Evolutionary conservation across 2,329 filamentous ascomycete genomes (phyloP).

Genomic region (Alternaria infectoria): DNA sequence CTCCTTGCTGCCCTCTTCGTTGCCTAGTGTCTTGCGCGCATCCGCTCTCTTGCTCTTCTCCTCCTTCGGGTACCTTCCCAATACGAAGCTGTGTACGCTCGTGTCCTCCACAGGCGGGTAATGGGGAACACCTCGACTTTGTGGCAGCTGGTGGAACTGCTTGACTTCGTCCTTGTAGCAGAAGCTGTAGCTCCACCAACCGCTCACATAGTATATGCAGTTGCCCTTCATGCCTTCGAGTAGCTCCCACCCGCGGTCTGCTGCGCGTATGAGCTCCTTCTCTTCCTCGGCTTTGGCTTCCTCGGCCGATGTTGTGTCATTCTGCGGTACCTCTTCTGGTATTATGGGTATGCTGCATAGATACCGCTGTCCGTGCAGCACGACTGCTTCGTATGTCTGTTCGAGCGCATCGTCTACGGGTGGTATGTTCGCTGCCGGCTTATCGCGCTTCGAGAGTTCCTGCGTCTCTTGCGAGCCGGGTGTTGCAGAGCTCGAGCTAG

Average conservation of each 20-base stretch:
- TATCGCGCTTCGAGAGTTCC: conserved; percentile 43
- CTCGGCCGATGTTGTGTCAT: conserved; percentile 71
- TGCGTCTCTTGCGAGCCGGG: conserved; percentile 44
- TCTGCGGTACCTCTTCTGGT: conserved; percentile 57
- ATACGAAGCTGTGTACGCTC: conserved; percentile 74
- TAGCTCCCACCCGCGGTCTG: conserved; percentile 78
- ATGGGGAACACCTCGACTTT: conserved; percentile 68
- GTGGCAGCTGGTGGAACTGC: conserved; percentile 85
- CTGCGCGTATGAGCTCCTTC: conserved; percentile 78
- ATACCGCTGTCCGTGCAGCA: conserved; percentile 72
- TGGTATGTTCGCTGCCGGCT: conserved; percentile 19
- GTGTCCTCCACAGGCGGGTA: conserved; percentile 80
- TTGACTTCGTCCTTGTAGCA: conserved; percentile 88
- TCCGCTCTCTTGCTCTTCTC: conserved; percentile 28
- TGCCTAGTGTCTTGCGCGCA: conserved; percentile 38
- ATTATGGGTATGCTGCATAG: conserved; percentile 85
- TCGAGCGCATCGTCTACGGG: conserved; percentile 34
- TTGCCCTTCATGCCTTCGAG: conserved; percentile 76
- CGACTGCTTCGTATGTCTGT: conserved; percentile 73
- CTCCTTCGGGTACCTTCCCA: conserved; percentile 65
- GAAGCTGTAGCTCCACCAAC: conserved; percentile 97
- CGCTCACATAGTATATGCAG: conserved; percentile 83
- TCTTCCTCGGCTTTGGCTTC: conserved; percentile 76
- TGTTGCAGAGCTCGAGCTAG: conserved; percentile 34
- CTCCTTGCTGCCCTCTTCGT: conserved; percentile 39